phyloP scores from a whole-genome alignment of 1,284 basidiomycete genomes.

The Ustilago sp. region DNA sequence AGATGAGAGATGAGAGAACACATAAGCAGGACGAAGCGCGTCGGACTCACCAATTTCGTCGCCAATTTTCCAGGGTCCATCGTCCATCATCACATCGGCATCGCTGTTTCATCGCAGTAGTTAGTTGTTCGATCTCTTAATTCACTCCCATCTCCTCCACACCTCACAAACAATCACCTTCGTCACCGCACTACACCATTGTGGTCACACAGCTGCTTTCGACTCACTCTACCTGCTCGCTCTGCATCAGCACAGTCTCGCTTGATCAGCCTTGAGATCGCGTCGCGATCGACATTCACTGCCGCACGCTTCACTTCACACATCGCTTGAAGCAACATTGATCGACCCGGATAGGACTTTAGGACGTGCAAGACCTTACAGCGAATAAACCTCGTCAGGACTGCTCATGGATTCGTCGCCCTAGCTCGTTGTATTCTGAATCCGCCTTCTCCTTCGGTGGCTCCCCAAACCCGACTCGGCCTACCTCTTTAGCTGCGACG shows the following conservation, averaged over 20 bases:
- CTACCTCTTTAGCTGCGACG: slow-evolving; percentile 10
- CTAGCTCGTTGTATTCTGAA: slow-evolving; percentile 10
- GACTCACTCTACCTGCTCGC: neutral
- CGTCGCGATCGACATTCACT: neutral
- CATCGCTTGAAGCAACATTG: neutral
- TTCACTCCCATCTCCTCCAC: neutral
- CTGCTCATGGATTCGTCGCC: slow-evolving; percentile 20
- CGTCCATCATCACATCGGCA: slow-evolving; percentile 21
- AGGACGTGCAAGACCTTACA: neutral
- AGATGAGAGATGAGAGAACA: no score
- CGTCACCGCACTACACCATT: slow-evolving; percentile 1
- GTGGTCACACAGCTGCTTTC: neutral
- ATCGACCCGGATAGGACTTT: neutral
- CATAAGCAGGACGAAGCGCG: slow-evolving; percentile 14
- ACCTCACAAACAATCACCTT: neutral
- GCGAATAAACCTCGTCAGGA: neutral
- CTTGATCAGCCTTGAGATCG: neutral
- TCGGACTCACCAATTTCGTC: slow-evolving; percentile 32
- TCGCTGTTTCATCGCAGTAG: slow-evolving; percentile 4
- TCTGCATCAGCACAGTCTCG: neutral
- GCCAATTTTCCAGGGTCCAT: slow-evolving; percentile 41
- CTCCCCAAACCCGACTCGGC: slow-evolving; percentile 3
- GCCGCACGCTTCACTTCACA: neutral
- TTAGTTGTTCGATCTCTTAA: neutral
- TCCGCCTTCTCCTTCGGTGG: slow-evolving; percentile 14